Evolutionary conservation across 352 stramenopile species (phyloP).

Genomic region (Ophiocytium majus): DNA sequence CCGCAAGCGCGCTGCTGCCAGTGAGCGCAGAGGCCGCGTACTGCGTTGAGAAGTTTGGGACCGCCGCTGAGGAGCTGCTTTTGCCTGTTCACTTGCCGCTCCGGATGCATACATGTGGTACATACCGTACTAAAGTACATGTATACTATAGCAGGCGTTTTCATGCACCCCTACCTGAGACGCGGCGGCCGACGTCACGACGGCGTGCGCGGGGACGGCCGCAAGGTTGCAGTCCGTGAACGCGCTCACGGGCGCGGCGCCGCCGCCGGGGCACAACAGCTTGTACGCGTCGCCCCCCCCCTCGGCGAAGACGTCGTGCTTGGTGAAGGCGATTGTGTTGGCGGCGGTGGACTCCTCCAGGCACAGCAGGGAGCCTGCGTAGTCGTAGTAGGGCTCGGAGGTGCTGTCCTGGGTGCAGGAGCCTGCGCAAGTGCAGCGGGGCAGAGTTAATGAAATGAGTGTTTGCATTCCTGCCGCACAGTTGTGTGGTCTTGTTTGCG

Average conservation of each 20-base stretch:
- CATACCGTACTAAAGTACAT: too few relatives aligned
- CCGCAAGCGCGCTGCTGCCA: too few relatives aligned
- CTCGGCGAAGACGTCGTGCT: not conserved
- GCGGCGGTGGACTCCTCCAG: not conserved
- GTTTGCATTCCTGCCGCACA: too few relatives aligned
- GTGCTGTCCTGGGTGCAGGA: not conserved
- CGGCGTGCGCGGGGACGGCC: not conserved
- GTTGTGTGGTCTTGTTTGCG: too few relatives aligned
- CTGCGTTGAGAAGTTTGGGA: too few relatives aligned
- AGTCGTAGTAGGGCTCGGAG: not conserved
- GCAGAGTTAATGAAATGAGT: too few relatives aligned
- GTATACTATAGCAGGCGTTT: too few relatives aligned
- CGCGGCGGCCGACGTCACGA: not conserved
- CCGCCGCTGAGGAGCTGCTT: too few relatives aligned
- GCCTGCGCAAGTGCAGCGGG: too few relatives aligned
- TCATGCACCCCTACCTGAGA: not conserved
- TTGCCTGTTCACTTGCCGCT: too few relatives aligned
- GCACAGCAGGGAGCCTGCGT: not conserved
- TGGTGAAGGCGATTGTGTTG: not conserved
- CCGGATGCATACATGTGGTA: too few relatives aligned
- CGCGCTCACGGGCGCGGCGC: not conserved
- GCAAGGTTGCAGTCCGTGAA: not conserved
- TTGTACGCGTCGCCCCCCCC: not conserved
- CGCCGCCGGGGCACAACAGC: conserved; percentile 7
- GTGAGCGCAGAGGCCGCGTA: too few relatives aligned